These are phyloP conservation scores for Terfezia claveryi DNA, from an alignment of 495 filamentous ascomycete genomes.

Conservation along the genomic window DNA sequence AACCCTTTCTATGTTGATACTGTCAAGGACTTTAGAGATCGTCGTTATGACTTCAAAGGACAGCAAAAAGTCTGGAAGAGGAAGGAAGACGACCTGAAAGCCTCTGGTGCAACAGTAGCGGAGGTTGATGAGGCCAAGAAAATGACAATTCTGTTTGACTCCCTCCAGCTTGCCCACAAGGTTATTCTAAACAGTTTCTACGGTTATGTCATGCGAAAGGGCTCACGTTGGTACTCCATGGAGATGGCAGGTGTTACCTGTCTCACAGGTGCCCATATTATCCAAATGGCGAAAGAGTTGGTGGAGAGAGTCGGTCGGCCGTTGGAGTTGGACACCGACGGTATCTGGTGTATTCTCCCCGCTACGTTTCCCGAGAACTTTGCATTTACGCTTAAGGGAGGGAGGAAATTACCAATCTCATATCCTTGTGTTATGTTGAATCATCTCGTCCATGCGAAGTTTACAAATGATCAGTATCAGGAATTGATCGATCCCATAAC, in stretches of 20 bases:
- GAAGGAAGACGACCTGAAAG: slow-evolving; percentile 70
- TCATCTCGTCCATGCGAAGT: slow-evolving; percentile 81
- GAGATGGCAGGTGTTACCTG: slow-evolving; percentile 99
- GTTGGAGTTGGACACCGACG: slow-evolving; percentile 94
- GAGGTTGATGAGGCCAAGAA: slow-evolving; percentile 94
- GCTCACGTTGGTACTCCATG: slow-evolving; percentile 97
- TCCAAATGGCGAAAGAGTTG: slow-evolving; percentile 85
- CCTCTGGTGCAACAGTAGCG: slow-evolving; percentile 45
- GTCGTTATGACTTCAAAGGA: slow-evolving; percentile 93
- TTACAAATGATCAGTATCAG: slow-evolving; percentile 96
- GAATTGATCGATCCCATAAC: slow-evolving; percentile 54
- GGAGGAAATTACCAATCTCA: slow-evolving; percentile 84
- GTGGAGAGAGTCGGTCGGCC: slow-evolving; percentile 87
- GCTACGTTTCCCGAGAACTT: slow-evolving; percentile 96
- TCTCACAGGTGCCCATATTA: slow-evolving; percentile 88
- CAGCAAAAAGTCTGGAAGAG: slow-evolving; percentile 97
- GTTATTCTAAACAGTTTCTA: slow-evolving; percentile 99
- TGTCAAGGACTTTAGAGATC: slow-evolving; percentile 82
- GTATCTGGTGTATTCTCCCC: slow-evolving; percentile 99
- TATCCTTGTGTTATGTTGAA: slow-evolving; percentile 99
- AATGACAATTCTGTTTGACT: slow-evolving; percentile 94
- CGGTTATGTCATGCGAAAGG: slow-evolving; percentile 98
- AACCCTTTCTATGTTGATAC: slow-evolving; percentile 98
- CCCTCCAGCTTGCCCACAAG: slow-evolving; percentile 89
- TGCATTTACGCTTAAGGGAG: slow-evolving; percentile 76